These are phyloP conservation scores for Penstemon newberryi DNA, from an alignment of 257 asterid genomes.

Conservation along the genomic window DNA sequence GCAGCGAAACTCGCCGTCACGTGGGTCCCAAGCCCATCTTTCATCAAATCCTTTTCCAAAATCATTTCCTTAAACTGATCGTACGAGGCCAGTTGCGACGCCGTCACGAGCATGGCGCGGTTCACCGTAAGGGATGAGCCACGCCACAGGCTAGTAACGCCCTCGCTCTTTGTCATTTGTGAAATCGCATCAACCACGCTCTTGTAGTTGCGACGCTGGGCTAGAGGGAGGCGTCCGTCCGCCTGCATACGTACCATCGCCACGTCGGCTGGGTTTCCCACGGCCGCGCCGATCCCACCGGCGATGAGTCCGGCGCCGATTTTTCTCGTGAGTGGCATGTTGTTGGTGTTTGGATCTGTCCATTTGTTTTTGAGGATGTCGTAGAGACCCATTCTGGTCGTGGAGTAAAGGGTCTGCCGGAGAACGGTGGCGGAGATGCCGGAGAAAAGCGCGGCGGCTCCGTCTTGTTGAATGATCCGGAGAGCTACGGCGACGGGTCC, in stretches of 20 bases:
- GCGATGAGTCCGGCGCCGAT: conserved; percentile 56
- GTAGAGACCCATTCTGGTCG: conserved; percentile 72
- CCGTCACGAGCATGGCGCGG: conserved; percentile 75
- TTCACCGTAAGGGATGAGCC: conserved; percentile 63
- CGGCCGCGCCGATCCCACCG: conserved; percentile 70
- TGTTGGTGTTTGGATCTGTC: conserved; percentile 45
- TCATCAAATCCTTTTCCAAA: conserved; percentile 42
- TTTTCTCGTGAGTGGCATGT: conserved; percentile 39
- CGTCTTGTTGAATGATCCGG: conserved; percentile 53
- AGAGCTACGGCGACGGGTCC: conserved; percentile 54
- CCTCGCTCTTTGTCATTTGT: conserved; percentile 53
- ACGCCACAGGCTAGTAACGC: conserved; percentile 67
- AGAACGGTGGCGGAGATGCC: conserved; percentile 76
- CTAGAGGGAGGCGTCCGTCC: conserved; percentile 61
- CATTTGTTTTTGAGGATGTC: conserved; percentile 62
- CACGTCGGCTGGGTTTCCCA: conserved; percentile 75
- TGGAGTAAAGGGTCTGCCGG: conserved; percentile 61
- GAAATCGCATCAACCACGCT: conserved; percentile 61
- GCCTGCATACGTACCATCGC: conserved; percentile 85
- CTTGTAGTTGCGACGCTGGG: conserved; percentile 56
- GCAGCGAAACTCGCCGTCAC: conserved; percentile 68
- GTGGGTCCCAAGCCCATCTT: conserved; percentile 66
- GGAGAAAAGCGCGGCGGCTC: conserved; percentile 54
- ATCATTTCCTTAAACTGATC: conserved; percentile 61
- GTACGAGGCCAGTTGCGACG: conserved; percentile 68